Conservation (phyloP, 1,139 yeast genomes). For the Diutina mesorugosa region DNA sequence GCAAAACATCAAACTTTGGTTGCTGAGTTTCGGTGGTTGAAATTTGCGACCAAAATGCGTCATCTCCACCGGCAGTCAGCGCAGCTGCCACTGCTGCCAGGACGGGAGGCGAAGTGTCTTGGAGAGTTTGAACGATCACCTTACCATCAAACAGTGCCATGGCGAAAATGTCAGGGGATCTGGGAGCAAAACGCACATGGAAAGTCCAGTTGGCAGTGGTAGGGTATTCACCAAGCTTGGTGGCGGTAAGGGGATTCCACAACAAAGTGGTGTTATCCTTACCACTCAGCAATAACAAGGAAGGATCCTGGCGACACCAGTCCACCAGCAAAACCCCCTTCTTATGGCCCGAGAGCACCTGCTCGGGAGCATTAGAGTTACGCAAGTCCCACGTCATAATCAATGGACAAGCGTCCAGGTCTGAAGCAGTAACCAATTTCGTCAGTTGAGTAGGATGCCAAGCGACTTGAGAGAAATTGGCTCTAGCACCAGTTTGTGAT, state of each 20-base stretch:
- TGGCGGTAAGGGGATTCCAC: conserved; percentile 79
- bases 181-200: conserved; percentile 76
- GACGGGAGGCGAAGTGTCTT: conserved; percentile 54
- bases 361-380: conserved; percentile 82
- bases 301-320: conserved; percentile 84
- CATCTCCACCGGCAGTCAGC: conserved; percentile 33
- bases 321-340: conserved; percentile 84
- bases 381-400: conserved; percentile 90
- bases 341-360: conserved; percentile 63
- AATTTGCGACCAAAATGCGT: conserved; percentile 66
- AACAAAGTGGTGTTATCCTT: conserved; percentile 78
- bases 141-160: conserved; percentile 90
- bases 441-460: conserved; percentile 89
- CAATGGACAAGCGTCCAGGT: conserved; percentile 67
- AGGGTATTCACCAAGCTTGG: conserved; percentile 75
- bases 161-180: conserved; percentile 84
- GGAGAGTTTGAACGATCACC: conserved; percentile 72
- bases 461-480: conserved; percentile 54
- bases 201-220: conserved; percentile 92
- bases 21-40: conserved; percentile 67
- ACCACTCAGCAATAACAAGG: conserved; percentile 73
- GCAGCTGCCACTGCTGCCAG: background rate
- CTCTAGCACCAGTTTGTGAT: conserved; percentile 36
- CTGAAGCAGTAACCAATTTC: conserved; percentile 77
- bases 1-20: conserved; percentile 37